These are phyloP conservation scores for Lomentospora prolificans DNA, from an alignment of 2,329 filamentous ascomycete species.

Conservation along the genomic window DNA sequence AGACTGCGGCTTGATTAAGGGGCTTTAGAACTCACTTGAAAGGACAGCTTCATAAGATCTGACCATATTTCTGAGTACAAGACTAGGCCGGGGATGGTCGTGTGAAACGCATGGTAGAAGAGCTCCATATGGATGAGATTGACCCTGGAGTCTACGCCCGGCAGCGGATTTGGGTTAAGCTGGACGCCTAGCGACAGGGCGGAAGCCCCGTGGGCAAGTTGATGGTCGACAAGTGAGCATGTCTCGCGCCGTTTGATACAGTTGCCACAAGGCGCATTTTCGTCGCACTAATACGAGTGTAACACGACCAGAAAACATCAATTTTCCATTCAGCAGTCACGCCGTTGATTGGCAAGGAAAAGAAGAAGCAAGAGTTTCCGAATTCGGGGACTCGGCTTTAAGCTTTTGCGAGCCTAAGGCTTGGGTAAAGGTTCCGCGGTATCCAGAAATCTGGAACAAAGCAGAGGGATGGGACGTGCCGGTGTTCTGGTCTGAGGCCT, in stretches of 20 bases:
- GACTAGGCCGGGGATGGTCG: constrained; percentile 16
- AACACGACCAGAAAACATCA: not conserved
- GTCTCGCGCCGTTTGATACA: constrained; percentile 17
- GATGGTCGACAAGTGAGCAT: constrained; percentile 11
- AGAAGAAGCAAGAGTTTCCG: not conserved
- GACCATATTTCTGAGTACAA: constrained; percentile 19
- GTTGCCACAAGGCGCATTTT: constrained; percentile 17
- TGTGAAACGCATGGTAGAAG: constrained; percentile 20
- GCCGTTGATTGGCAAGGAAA: not conserved
- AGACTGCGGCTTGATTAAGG: not conserved
- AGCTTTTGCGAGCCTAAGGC: no score
- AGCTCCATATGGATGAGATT: constrained; percentile 22
- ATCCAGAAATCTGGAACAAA: no score
- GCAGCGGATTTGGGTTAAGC: constrained; percentile 4
- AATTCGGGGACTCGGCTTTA: no score
- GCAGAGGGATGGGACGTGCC: no score
- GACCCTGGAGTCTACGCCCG: constrained; percentile 11
- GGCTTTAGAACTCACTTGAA: constrained; percentile 15
- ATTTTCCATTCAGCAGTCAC: not conserved
- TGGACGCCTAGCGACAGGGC: not conserved
- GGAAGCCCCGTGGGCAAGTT: constrained; percentile 1
- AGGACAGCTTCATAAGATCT: constrained; percentile 17
- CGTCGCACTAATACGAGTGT: constrained; percentile 17
- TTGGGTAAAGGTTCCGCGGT: not conserved
- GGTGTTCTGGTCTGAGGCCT: no score